phyloP scores from a whole-genome alignment of 257 asterid genomes.

The Solanum dulcamara region DNA sequence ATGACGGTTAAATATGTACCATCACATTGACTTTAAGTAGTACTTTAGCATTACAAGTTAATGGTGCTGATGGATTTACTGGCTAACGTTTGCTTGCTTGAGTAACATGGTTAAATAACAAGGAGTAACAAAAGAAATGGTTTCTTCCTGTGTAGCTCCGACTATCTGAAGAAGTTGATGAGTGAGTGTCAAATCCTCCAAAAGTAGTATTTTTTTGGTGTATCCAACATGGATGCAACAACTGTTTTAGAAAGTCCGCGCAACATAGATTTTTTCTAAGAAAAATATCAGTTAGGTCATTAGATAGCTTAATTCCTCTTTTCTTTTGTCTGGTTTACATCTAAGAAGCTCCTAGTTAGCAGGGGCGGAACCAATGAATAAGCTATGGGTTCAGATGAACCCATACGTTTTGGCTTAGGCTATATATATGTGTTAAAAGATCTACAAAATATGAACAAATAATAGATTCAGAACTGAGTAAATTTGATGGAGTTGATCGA shows the following conservation, averaged over 20 bases:
- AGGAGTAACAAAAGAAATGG: not conserved
- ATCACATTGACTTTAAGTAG: not conserved
- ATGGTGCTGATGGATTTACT: not conserved
- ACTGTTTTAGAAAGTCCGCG: not conserved
- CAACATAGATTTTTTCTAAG: not conserved
- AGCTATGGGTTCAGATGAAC: no score
- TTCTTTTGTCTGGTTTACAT: not conserved
- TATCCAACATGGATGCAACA: no score
- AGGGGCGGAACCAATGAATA: no score
- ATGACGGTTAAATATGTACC: not conserved
- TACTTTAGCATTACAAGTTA: not conserved
- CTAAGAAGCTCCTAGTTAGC: not conserved
- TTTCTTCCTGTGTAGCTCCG: not conserved
- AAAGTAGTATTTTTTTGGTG: no score
- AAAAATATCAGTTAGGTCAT: not conserved
- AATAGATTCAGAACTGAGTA: no score
- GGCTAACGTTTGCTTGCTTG: not conserved
- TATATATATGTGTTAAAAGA: no score
- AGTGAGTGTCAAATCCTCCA: not conserved
- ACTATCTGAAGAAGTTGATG: not conserved
- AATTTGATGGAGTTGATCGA: no score
- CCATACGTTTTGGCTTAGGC: no score
- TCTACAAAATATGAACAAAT: no score
- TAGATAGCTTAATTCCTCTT: not conserved
- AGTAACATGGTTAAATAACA: not conserved